These are phyloP conservation scores for Scheffersomyces segobiensis DNA, from an alignment of 1,139 yeast genomes.

Conservation along the genomic window DNA sequence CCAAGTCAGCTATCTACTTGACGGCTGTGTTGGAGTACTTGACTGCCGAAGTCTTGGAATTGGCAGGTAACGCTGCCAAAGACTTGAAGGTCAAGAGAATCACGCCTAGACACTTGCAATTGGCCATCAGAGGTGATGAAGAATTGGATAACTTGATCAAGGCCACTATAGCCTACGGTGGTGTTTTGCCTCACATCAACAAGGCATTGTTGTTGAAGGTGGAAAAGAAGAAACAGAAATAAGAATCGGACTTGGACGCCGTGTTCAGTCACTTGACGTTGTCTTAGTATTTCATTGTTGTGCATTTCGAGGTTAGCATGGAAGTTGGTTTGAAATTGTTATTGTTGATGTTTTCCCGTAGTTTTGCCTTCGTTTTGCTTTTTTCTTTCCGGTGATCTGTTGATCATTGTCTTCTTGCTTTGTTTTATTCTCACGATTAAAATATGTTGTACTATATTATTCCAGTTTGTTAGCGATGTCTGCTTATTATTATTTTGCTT, in stretches of 20 bases:
- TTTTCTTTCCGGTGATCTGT: conserved; percentile 7
- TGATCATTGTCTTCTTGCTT: conserved; percentile 1
- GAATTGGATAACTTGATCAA: conserved; percentile 93
- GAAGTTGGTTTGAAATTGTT: background rate
- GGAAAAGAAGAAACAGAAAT: conserved; percentile 65
- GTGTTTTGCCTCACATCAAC: conserved; percentile 97
- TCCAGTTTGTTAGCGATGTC: background rate
- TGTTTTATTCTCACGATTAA: background rate
- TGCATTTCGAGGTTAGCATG: background rate
- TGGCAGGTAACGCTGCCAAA: conserved; percentile 99
- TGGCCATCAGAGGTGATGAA: conserved; percentile 98
- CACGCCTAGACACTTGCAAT: conserved; percentile 97
- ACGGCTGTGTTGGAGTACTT: conserved; percentile 96
- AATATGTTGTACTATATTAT: conserved; percentile 1
- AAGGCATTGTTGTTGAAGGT: conserved; percentile 91
- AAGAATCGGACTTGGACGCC: conserved; percentile 6
- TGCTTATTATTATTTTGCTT: background rate
- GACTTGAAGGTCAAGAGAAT: conserved; percentile 98
- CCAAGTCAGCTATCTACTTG: conserved; percentile 94
- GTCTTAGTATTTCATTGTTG: background rate
- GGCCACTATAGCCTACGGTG: conserved; percentile 99
- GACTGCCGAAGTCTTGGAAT: conserved; percentile 97
- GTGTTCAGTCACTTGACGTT: background rate
- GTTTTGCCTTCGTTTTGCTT: background rate
- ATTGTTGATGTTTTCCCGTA: background rate